Percentiles rank a stretch among this genome's conserved stretches.
Evolutionary conservation across 2,329 filamentous ascomycete genomes (phyloP).

Genomic region (Torrubiella hemipterigena): DNA sequence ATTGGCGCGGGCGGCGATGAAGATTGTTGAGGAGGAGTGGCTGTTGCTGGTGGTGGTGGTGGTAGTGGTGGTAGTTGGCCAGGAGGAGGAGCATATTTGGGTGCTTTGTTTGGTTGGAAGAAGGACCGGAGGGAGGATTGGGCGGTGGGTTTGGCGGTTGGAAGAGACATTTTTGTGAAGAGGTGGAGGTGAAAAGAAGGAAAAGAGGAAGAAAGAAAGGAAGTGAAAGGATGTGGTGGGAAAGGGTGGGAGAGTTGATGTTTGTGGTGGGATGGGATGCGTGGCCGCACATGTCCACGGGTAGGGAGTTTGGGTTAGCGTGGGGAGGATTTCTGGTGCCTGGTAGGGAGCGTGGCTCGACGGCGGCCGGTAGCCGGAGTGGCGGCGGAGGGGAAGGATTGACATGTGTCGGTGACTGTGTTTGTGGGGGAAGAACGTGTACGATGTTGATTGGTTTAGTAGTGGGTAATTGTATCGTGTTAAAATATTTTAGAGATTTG

Average conservation of each 20-base stretch:
- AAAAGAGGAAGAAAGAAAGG: neutral
- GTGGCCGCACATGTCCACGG: too few relatives aligned
- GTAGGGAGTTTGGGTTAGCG: too few relatives aligned
- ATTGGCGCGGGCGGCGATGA: constrained; percentile 6
- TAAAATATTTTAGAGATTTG: too few relatives aligned
- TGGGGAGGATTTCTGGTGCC: too few relatives aligned
- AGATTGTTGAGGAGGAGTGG: constrained; percentile 10
- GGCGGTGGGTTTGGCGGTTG: constrained; percentile 21
- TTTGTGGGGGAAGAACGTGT: too few relatives aligned
- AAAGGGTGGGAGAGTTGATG: neutral
- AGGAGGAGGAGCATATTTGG: constrained; percentile 23
- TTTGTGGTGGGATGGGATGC: too few relatives aligned
- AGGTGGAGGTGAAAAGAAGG: neutral
- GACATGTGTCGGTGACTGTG: too few relatives aligned
- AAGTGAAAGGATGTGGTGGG: neutral
- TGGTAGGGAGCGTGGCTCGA: too few relatives aligned
- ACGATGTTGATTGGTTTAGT: too few relatives aligned
- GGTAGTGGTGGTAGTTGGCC: constrained; percentile 10
- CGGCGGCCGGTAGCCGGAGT: too few relatives aligned
- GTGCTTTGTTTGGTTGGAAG: constrained; percentile 38
- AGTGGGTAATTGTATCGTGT: too few relatives aligned
- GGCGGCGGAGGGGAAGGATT: too few relatives aligned
- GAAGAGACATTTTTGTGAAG: constrained; percentile 24
- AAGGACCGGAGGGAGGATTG: constrained; percentile 52
- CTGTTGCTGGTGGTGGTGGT: constrained; percentile 13